These are phyloP conservation scores for Ilex aquifolium DNA, from an alignment of 257 asterid genomes.

Conservation along the genomic window DNA sequence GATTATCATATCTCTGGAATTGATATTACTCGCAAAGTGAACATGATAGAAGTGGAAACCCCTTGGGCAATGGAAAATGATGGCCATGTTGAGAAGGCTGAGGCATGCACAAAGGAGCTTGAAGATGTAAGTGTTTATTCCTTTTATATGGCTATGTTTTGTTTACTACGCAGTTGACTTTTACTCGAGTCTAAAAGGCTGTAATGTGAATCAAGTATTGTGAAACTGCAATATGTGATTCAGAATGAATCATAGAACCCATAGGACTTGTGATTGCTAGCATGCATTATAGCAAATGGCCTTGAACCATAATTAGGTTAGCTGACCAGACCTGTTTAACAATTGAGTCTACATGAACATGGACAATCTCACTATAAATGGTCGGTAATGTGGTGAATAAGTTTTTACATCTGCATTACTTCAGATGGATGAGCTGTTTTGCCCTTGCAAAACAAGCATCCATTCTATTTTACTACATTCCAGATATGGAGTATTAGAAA, in stretches of 20 bases:
- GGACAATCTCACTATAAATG: too few relatives aligned
- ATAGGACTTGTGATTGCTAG: neutral
- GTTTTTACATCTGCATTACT: too few relatives aligned
- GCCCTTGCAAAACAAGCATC: neutral
- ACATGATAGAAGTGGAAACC: slow-evolving; percentile 35
- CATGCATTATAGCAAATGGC: neutral
- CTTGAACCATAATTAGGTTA: too few relatives aligned
- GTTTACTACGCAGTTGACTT: neutral
- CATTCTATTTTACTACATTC: neutral
- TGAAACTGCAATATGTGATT: neutral
- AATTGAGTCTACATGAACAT: too few relatives aligned
- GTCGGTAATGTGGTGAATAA: too few relatives aligned
- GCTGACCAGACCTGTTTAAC: too few relatives aligned
- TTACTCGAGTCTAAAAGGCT: neutral
- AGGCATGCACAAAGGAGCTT: slow-evolving; percentile 63
- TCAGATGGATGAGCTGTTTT: neutral
- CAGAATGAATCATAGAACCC: neutral
- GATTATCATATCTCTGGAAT: slow-evolving; percentile 23
- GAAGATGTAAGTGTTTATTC: slow-evolving; percentile 51
- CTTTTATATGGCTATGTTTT: slow-evolving; percentile 2
- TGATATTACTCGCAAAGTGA: slow-evolving; percentile 22
- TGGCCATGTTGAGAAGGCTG: slow-evolving; percentile 59
- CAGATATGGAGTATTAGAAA: neutral
- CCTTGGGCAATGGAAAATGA: slow-evolving; percentile 36
- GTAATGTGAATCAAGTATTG: neutral